These are phyloP conservation scores for Herpetospermum pedunculosum DNA, from an alignment of 306 rosid genomes.

Conservation along the genomic window DNA sequence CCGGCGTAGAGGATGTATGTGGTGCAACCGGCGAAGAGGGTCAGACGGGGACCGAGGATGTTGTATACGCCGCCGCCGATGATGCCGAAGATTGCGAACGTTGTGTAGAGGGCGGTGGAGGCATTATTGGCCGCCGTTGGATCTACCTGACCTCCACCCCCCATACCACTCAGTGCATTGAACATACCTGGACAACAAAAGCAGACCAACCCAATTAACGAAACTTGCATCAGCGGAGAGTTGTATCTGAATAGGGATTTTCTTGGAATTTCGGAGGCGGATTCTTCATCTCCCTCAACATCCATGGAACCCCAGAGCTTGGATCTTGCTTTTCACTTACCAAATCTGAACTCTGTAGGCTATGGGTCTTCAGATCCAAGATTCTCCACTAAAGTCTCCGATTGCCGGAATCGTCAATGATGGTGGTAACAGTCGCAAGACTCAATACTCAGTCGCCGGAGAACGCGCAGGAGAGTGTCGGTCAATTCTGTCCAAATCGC, in stretches of 20 bases:
- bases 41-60: constrained; percentile 80
- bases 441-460: too few species aligned
- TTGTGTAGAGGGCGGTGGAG: constrained; percentile 60
- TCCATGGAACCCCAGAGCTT: constrained; percentile 31
- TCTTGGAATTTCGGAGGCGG: background rate
- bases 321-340: too few species aligned
- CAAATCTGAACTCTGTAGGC: too few species aligned
- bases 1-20: constrained; percentile 72
- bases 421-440: too few species aligned
- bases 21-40: constrained; percentile 62
- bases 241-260: constrained; percentile 44
- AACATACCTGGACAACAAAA: constrained; percentile 98
- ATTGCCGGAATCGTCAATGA: too few species aligned
- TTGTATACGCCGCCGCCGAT: constrained; percentile 93
- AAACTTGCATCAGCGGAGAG: constrained; percentile 55
- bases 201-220: constrained; percentile 64
- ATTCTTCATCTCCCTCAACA: constrained; percentile 26
- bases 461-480: too few species aligned
- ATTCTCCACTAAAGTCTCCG: too few species aligned
- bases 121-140: constrained; percentile 64
- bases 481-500: too few species aligned
- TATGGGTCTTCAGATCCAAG: too few species aligned
- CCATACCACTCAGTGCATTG: constrained; percentile 88
- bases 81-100: constrained; percentile 73
- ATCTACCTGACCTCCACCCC: constrained; percentile 82